A percentile compares a stretch with the other conserved stretches of the same genome.
phyloP scores from a whole-genome alignment of 768 basidiomycete species.

The Pulveroboletus sp. region DNA sequence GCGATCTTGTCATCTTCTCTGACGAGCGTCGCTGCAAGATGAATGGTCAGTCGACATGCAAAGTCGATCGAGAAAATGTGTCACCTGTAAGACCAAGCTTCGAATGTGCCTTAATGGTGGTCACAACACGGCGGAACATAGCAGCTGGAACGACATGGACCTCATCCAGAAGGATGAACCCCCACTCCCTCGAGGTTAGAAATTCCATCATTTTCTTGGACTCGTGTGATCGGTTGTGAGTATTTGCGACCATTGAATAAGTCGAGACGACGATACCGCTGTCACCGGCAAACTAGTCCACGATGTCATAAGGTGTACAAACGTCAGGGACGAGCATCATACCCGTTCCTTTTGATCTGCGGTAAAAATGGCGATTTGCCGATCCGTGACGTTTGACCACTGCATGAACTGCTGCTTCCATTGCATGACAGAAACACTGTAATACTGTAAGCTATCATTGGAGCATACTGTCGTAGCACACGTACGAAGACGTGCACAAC shows the following conservation, averaged over 20 bases:
- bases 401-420: constrained; percentile 98
- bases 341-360: constrained; percentile 98
- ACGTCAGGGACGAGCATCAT: constrained; percentile 4
- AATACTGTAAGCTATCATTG: constrained; percentile 7
- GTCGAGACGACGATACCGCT: constrained; percentile 98
- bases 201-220: constrained; percentile 99
- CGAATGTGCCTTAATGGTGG: constrained; percentile 97
- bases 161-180: constrained; percentile 95
- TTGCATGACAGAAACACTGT: constrained; percentile 91
- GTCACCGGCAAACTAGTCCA: constrained; percentile 81
- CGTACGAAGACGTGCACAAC: constrained; percentile 95
- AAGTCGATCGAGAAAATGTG: neutral
- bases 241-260: constrained; percentile 99
- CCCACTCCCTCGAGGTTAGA: constrained; percentile 97
- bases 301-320: constrained; percentile 4
- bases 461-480: neutral
- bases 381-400: constrained; percentile 97
- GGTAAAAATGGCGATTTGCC: constrained; percentile 95
- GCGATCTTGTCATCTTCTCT: constrained; percentile 99
- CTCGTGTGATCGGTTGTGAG: constrained; percentile 96
- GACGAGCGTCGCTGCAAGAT: constrained; percentile 79
- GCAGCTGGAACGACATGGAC: constrained; percentile 98
- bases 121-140: constrained; percentile 97
- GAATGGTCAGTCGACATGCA: constrained; percentile 1
- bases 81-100: constrained; percentile 95